These are phyloP conservation scores for Suillus brevipes DNA, from an alignment of 768 basidiomycete genomes.

Conservation along the genomic window DNA sequence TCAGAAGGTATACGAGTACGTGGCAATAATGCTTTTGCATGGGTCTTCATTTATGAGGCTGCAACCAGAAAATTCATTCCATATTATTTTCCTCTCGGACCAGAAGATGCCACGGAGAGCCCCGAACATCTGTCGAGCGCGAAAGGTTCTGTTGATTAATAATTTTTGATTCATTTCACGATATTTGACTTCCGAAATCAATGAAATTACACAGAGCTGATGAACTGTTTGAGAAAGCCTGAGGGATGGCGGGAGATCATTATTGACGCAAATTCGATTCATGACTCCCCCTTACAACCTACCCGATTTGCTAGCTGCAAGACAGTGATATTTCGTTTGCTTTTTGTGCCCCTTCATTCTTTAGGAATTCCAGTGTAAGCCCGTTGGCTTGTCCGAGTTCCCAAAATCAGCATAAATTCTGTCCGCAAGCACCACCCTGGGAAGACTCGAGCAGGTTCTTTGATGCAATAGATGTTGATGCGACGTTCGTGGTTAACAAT, in stretches of 20 bases:
- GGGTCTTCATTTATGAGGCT: background rate
- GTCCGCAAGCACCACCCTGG: background rate
- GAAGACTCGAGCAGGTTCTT: background rate
- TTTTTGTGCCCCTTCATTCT: background rate
- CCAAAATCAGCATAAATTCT: no score
- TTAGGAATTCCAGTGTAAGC: no score
- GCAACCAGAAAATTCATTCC: slow-evolving; percentile 51
- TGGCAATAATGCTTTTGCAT: slow-evolving; percentile 10
- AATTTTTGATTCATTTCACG: background rate
- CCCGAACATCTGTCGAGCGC: background rate
- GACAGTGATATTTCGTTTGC: background rate
- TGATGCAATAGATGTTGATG: background rate
- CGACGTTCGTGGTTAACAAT: background rate
- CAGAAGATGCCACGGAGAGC: background rate
- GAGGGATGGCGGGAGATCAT: background rate
- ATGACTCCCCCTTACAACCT: background rate
- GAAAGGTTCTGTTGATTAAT: background rate
- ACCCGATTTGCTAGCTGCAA: background rate
- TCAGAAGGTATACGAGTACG: slow-evolving; percentile 64
- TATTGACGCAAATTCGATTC: background rate
- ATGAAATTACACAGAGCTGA: background rate
- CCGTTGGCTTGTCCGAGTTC: no score
- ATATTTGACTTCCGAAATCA: background rate
- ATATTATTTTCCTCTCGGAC: slow-evolving; percentile 55
- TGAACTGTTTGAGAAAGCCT: background rate